phyloP scores from a whole-genome alignment of 2,329 filamentous ascomycete species.

The Fusarium chlamydosporum region DNA sequence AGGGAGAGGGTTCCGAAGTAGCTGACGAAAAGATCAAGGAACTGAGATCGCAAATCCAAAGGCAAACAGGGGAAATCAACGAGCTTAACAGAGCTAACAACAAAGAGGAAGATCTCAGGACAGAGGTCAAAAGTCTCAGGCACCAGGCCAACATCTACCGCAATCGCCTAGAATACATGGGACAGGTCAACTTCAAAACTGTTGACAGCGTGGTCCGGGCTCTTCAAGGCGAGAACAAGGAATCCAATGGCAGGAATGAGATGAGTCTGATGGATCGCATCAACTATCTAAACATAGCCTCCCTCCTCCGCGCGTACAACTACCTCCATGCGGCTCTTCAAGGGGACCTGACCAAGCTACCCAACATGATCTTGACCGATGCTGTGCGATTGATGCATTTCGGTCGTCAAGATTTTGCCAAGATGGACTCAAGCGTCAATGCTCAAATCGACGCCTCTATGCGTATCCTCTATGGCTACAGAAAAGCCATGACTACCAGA shows the following conservation, averaged over 20 bases:
- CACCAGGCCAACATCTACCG: not conserved
- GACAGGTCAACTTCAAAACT: conserved; percentile 11
- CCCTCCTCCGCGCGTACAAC: conserved; percentile 35
- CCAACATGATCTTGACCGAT: conserved; percentile 21
- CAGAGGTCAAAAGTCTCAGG: not conserved
- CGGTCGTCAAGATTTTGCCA: conserved; percentile 22
- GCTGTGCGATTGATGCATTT: conserved; percentile 19
- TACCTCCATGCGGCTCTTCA: conserved; percentile 31
- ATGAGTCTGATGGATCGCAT: conserved; percentile 30
- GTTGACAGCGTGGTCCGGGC: conserved; percentile 20
- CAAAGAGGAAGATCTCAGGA: not conserved
- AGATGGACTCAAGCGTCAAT: conserved; percentile 31
- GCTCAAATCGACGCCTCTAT: conserved; percentile 22
- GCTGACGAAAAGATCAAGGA: not conserved
- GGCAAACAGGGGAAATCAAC: not conserved
- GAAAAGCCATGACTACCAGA: conserved; percentile 2
- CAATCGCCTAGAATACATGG: not conserved
- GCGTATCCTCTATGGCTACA: conserved; percentile 20
- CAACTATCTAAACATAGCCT: conserved; percentile 38
- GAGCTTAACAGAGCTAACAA: not conserved
- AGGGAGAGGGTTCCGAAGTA: not conserved
- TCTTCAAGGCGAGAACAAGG: not conserved
- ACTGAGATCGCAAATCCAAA: not conserved
- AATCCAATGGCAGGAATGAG: not conserved
- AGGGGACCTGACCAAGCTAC: conserved; percentile 1